Evolutionary conservation across 2,329 filamentous ascomycete genomes (phyloP).

Genomic region (Cladosporium cucumerinum): DNA sequence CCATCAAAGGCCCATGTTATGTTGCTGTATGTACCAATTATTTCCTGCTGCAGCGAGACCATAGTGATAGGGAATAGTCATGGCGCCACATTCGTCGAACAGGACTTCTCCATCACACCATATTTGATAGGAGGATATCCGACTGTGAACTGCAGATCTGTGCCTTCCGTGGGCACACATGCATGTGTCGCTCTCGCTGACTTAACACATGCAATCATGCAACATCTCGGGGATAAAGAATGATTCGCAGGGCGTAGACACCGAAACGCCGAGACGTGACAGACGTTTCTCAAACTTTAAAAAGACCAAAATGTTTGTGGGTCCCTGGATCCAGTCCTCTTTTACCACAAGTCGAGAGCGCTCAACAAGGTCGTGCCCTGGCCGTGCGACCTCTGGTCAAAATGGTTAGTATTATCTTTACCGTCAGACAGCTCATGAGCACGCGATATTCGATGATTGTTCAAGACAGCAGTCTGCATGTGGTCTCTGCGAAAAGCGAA

Average conservation of each 20-base stretch:
- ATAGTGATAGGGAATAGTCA: neutral
- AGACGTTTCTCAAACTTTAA: slow-evolving; percentile 3
- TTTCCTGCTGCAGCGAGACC: neutral
- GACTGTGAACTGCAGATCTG: neutral
- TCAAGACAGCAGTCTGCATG: neutral
- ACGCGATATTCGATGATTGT: neutral
- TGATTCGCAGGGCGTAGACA: neutral
- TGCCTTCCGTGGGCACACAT: neutral
- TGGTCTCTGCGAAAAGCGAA: neutral
- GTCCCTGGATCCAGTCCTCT: neutral
- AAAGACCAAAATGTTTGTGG: slow-evolving; percentile 4
- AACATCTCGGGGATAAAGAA: neutral
- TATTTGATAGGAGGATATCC: neutral
- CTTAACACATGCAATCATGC: neutral
- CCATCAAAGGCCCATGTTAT: neutral
- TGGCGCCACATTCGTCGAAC: neutral
- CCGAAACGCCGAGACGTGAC: slow-evolving; percentile 5
- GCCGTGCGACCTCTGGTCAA: neutral
- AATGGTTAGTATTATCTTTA: neutral
- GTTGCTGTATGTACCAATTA: neutral
- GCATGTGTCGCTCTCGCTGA: neutral
- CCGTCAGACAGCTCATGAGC: neutral
- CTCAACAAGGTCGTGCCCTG: neutral
- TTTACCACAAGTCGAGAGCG: neutral
- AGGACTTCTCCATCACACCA: neutral